Base-by-base conservation (phyloP, 495 filamentous ascomycete species). In the Pyrenula massariospora region DNA sequence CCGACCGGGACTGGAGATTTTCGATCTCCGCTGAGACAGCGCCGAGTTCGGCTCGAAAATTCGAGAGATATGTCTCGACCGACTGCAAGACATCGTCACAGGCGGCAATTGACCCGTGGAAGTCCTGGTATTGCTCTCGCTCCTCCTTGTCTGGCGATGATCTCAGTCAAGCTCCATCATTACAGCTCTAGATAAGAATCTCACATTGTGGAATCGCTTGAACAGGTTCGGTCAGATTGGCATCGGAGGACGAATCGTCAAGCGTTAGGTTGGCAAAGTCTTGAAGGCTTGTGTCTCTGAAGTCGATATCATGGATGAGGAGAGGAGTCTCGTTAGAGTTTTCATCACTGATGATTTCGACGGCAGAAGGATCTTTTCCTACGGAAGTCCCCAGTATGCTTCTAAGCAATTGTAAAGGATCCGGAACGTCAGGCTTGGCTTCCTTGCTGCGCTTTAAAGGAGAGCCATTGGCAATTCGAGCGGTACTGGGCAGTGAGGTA, bases 21-120 rank as follows among this genome's bases (percentile, higher is more conserved):
- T 98, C 94, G 24, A 98, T 98, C 64, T 98, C 93, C 2, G 88
- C 84, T 10, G 93, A 96, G 3, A 98, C 94, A 1, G 81, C 80
- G 2, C 89, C 91, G 12, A 98, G 77, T 66, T 98, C 93, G 53
- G 86, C 86, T 69, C 91, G 90, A 63, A 98, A 98, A 65, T 85
- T 89, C 49, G 88, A 87, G 53, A 98, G 71, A 65, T 96, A 96
- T 19, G 80, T 79, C 70, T 98, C 92, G 51, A 98, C 91, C 1
- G 94, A 95, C 65, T 83, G 86, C 48, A 96, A 82, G 48, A 98
- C 89, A 62, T 95, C 87, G 68, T 98, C 91, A 66, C 93, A 97
- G 24, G 88, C 87, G 25, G 76, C 69, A 59, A 98, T 96, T 8
- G 91, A 91, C 54, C 80, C 82, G 66, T 97, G 93, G 25, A 98